Percentiles rank a stretch among this genome's conserved stretches.
phyloP scores from a whole-genome alignment of 202 grass and related monocot genomes.

The Elaeis oleifera region DNA sequence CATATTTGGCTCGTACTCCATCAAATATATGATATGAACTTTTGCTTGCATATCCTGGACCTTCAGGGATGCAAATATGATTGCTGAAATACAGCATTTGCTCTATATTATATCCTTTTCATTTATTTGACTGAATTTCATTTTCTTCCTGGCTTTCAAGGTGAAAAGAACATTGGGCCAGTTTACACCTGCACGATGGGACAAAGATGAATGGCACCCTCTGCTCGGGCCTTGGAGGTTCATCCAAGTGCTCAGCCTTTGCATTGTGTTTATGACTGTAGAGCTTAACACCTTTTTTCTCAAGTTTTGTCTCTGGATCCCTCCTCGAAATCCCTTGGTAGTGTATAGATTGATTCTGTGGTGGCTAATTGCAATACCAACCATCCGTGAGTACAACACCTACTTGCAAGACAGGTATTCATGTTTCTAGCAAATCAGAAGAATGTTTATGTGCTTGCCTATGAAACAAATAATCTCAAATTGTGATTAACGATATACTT shows the following conservation, averaged over 20 bases:
- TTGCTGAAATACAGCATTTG: too few species aligned
- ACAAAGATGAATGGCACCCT: constrained; percentile 97
- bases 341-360: constrained; percentile 83
- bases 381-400: constrained; percentile 94
- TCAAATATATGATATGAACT: too few species aligned
- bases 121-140: constrained; percentile 11
- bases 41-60: too few species aligned
- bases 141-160: constrained; percentile 34
- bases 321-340: constrained; percentile 80
- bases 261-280: constrained; percentile 84
- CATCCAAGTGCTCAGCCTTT: constrained; percentile 83
- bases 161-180: constrained; percentile 94
- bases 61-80: too few species aligned
- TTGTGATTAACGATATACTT: too few species aligned
- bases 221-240: constrained; percentile 88
- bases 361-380: constrained; percentile 98
- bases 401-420: constrained; percentile 95
- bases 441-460: constrained; percentile 11
- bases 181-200: constrained; percentile 93
- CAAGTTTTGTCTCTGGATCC: constrained; percentile 97
- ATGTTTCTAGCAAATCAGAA: constrained; percentile 12
- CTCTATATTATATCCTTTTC: neutral
- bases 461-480: neutral
- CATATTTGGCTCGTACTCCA: too few species aligned
- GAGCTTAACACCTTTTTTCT: constrained; percentile 98